Conservation (phyloP, 2,329 filamentous ascomycete genomes). For the Venturia effusa region DNA sequence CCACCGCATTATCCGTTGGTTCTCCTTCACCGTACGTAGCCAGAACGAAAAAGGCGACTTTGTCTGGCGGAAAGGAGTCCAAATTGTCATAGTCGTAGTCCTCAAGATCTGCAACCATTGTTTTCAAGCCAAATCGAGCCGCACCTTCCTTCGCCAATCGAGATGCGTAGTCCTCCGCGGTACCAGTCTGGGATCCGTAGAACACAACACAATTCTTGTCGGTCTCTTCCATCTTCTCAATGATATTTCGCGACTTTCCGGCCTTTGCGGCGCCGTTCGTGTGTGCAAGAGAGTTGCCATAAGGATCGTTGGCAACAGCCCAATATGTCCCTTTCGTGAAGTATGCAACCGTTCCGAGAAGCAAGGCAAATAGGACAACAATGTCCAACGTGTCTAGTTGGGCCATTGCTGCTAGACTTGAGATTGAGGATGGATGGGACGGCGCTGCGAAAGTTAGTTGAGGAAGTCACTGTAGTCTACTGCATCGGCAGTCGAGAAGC, state of each 20-base stretch:
- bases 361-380: slow-evolving; percentile 73
- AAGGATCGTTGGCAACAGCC: slow-evolving; percentile 80
- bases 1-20: slow-evolving; percentile 95
- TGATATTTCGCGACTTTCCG: slow-evolving; percentile 79
- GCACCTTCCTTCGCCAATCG: slow-evolving; percentile 94
- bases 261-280: slow-evolving; percentile 57
- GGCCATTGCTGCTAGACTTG: slow-evolving; percentile 54
- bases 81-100: slow-evolving; percentile 96
- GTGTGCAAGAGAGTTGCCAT: slow-evolving; percentile 63
- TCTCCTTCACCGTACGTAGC: slow-evolving; percentile 98
- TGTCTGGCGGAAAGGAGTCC: slow-evolving; percentile 78
- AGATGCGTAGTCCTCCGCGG: slow-evolving; percentile 95
- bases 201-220: slow-evolving; percentile 98
- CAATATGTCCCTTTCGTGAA: slow-evolving; percentile 96
- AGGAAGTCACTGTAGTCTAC: not conserved
- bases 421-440: not conserved
- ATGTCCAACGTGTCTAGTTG: slow-evolving; percentile 95
- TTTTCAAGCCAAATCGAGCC: slow-evolving; percentile 90
- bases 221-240: slow-evolving; percentile 92
- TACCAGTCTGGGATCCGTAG: slow-evolving; percentile 97
- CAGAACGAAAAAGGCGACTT: slow-evolving; percentile 87
- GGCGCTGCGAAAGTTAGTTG: not conserved
- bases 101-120: slow-evolving; percentile 95
- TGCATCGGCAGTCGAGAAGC: not conserved
- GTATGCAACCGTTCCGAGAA: slow-evolving; percentile 83